A percentile compares a stretch with the other conserved stretches of the same genome.
Evolutionary conservation across 1,139 yeast species (phyloP).

Genomic region (Pichia sp.): DNA sequence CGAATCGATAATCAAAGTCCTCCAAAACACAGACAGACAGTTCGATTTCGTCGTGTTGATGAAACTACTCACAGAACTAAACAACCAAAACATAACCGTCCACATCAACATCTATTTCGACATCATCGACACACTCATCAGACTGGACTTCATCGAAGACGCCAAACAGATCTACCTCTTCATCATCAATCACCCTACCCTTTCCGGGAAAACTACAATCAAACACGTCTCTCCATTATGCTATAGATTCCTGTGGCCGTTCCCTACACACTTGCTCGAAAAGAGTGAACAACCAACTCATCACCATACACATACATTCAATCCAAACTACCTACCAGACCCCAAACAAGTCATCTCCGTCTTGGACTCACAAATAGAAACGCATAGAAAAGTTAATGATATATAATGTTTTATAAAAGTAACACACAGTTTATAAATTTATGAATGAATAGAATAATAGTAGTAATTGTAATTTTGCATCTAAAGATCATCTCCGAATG

Average conservation of each 20-base stretch:
- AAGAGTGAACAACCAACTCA: not conserved
- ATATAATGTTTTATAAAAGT: not conserved
- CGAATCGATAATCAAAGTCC: not conserved
- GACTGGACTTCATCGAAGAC: constrained; percentile 19
- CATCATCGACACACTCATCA: constrained; percentile 20
- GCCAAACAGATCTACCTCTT: constrained; percentile 22
- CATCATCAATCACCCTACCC: constrained; percentile 8
- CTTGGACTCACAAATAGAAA: not conserved
- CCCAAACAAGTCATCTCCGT: too few species aligned
- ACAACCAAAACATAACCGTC: constrained; percentile 10
- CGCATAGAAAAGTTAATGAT: constrained; percentile 10
- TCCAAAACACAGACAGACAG: not conserved
- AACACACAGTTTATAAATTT: not conserved
- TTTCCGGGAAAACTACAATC: constrained; percentile 2
- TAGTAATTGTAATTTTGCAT: not conserved
- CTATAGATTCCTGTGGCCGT: constrained; percentile 14
- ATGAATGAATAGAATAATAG: not conserved
- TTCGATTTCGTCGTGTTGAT: constrained; percentile 7
- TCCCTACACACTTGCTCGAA: constrained; percentile 6
- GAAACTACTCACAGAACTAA: constrained; percentile 7
- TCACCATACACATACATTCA: too few species aligned
- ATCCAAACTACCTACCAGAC: too few species aligned
- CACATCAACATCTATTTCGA: constrained; percentile 18
- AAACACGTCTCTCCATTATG: constrained; percentile 5
- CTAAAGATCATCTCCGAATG: constrained; percentile 46